phyloP scores from a whole-genome alignment of 345 rosid species.

The Cochlearia excelsa region DNA sequence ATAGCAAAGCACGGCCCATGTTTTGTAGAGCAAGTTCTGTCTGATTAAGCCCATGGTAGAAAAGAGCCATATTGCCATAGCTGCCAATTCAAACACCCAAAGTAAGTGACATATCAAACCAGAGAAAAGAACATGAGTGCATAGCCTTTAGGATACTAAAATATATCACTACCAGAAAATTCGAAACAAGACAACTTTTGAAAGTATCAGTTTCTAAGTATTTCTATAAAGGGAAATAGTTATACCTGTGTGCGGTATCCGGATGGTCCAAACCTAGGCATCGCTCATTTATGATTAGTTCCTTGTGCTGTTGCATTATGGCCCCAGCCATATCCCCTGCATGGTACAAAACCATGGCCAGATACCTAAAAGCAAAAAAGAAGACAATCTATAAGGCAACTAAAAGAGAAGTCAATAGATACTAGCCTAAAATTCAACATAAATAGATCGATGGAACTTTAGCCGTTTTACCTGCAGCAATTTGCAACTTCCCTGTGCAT shows the following conservation, averaged over 20 bases:
- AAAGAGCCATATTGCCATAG: constrained; percentile 99
- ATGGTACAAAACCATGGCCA: constrained; percentile 98
- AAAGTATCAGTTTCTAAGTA: not conserved
- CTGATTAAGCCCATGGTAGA: constrained; percentile 95
- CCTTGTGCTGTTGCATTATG: constrained; percentile 98
- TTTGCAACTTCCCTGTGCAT: constrained; percentile 98
- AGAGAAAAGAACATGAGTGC: not conserved
- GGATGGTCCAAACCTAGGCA: constrained; percentile 99
- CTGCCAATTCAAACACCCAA: constrained; percentile 44
- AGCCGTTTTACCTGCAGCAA: constrained; percentile 70
- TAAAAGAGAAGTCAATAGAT: not conserved
- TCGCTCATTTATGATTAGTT: constrained; percentile 93
- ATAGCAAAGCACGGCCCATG: constrained; percentile 95
- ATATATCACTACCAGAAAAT: not conserved
- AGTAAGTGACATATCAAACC: not conserved
- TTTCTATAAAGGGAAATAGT: not conserved
- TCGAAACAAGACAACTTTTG: not conserved
- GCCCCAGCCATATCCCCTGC: constrained; percentile 99
- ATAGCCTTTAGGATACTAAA: not conserved
- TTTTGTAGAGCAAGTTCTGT: constrained; percentile 91
- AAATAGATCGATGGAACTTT: not conserved
- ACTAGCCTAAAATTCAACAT: too few species aligned
- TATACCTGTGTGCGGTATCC: constrained; percentile 97
- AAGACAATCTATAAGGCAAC: constrained; percentile 7
- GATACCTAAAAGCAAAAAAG: constrained; percentile 57